Evolutionary conservation across 2,329 filamentous ascomycete species (phyloP).

Genomic region (Grosmannia clavigera): DNA sequence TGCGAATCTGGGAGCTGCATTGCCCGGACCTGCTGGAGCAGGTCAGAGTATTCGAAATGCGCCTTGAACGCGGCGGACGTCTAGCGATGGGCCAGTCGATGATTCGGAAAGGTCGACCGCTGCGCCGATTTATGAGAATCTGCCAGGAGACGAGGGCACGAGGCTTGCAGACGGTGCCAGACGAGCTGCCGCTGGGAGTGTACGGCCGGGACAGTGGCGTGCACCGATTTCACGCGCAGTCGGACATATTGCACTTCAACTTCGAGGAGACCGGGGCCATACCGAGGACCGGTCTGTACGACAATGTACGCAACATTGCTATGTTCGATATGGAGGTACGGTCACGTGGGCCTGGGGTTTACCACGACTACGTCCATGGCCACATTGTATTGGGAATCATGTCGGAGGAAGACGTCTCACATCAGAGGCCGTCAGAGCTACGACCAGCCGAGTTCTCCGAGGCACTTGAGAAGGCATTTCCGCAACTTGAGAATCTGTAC

Average conservation of each 20-base stretch:
- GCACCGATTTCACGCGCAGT: conserved; percentile 8
- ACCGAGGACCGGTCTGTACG: neutral
- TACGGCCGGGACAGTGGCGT: neutral
- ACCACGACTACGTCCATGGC: neutral
- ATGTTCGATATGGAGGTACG: conserved; percentile 2
- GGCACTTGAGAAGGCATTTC: conserved; percentile 4
- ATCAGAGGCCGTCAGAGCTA: conserved; percentile 3
- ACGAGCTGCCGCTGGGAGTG: conserved; percentile 5
- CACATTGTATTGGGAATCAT: conserved; percentile 1
- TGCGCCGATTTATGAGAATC: conserved; percentile 7
- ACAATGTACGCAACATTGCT: conserved; percentile 4
- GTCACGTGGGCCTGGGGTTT: conserved; percentile 2
- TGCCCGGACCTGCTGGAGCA: conserved; percentile 4
- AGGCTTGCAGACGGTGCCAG: conserved; percentile 8
- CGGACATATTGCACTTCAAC: conserved; percentile 9
- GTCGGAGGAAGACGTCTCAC: neutral
- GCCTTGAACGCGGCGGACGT: neutral
- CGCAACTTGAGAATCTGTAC: conserved; percentile 7
- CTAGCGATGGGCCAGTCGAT: neutral
- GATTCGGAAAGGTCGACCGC: neutral
- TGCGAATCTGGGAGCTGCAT: conserved; percentile 12
- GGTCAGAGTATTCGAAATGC: conserved; percentile 5
- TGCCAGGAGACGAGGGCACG: conserved; percentile 9
- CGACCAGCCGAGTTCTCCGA: neutral
- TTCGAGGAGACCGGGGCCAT: neutral